Evolutionary conservation across 2,329 filamentous ascomycete genomes (phyloP).

Genomic region (Orbilia quercus): DNA sequence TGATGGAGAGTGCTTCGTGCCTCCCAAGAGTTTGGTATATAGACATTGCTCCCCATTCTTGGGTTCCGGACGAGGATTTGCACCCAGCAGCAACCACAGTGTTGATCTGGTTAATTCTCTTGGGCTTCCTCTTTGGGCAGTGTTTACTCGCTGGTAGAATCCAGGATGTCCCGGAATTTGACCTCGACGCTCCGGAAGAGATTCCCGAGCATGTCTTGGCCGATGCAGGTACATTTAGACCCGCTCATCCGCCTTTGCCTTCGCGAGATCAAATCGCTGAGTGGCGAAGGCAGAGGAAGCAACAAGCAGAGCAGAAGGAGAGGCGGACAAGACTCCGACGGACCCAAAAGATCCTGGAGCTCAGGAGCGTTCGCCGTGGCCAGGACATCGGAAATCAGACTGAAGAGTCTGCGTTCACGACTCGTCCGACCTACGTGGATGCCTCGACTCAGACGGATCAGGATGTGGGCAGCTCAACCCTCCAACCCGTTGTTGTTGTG

Average conservation of each 20-base stretch:
- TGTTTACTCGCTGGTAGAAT: neutral
- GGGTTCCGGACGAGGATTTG: constrained; percentile 13
- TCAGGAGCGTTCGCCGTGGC: neutral
- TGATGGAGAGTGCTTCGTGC: constrained; percentile 10
- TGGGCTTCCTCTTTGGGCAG: constrained; percentile 17
- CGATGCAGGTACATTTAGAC: neutral
- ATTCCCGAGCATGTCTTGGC: constrained; percentile 14
- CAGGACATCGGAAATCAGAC: constrained; percentile 4
- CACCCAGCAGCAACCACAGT: constrained; percentile 16
- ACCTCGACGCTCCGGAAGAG: constrained; percentile 29
- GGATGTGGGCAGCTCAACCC: constrained; percentile 8
- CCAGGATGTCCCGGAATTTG: constrained; percentile 2
- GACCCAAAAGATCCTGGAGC: neutral
- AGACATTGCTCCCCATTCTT: constrained; percentile 9
- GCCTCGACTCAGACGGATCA: constrained; percentile 19
- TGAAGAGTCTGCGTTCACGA: neutral
- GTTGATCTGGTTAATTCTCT: constrained; percentile 5
- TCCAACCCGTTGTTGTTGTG: constrained; percentile 10
- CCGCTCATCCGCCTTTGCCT: neutral
- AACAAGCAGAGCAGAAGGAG: neutral
- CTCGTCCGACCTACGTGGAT: neutral
- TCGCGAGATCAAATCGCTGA: neutral
- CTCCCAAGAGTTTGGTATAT: constrained; percentile 16
- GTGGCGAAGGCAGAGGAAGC: constrained; percentile 6
- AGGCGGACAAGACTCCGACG: neutral